These are phyloP conservation scores for Dictyostelium citrinum DNA, from an alignment of 78 protist genomes.

Conservation along the genomic window DNA sequence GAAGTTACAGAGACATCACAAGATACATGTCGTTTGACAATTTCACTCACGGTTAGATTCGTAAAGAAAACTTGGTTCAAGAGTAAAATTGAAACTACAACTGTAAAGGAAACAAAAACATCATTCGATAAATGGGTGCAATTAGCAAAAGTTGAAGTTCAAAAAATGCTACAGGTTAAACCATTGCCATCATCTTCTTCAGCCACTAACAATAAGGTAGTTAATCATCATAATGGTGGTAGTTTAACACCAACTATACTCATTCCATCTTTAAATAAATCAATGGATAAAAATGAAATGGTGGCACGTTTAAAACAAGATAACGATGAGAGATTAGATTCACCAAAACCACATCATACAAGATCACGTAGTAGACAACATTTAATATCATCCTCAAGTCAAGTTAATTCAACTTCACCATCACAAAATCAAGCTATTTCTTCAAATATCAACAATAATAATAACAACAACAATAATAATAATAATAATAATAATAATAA, in stretches of 20 bases:
- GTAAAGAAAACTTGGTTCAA: conserved; percentile 83
- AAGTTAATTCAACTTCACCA: not conserved
- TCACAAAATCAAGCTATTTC: not conserved
- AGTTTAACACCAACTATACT: not conserved
- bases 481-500: not conserved
- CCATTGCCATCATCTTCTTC: not conserved
- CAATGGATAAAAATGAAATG: not conserved
- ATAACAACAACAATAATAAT: not conserved
- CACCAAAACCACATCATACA: conserved; percentile 65
- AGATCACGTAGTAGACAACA: conserved; percentile 60
- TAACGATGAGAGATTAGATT: conserved; percentile 6
- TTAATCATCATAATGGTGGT: not conserved
- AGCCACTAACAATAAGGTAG: not conserved
- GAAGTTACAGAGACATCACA: conserved; percentile 54
- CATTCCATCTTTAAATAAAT: not conserved
- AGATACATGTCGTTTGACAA: conserved; percentile 58
- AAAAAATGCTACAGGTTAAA: conserved; percentile 40
- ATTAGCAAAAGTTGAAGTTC: conserved; percentile 70
- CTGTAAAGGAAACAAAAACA: conserved; percentile 74
- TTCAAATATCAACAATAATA: not conserved
- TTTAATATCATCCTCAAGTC: conserved; percentile 23
- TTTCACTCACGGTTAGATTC: conserved; percentile 52
- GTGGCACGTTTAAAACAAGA: not conserved
- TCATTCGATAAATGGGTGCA: conserved; percentile 58
- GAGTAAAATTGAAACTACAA: conserved; percentile 73